Conservation (phyloP, 805 yeast species). For the Yarrowia yakushimensis region DNA sequence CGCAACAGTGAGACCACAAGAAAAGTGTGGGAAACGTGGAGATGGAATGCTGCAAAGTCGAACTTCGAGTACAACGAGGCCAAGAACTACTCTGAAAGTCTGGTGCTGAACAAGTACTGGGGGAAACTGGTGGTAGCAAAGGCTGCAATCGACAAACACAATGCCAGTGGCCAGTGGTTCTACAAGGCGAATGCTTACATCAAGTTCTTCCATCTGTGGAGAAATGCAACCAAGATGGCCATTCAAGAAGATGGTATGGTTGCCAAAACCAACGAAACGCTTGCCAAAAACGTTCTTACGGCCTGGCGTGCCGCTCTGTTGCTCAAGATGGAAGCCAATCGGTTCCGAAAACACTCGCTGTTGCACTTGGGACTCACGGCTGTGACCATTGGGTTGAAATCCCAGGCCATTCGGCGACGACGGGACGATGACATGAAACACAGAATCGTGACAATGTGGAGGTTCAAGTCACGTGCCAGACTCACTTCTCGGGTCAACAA, state of each 20-base stretch:
- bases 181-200: not conserved
- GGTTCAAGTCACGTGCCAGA: constrained; percentile 14
- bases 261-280: not conserved
- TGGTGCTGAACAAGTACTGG: not conserved
- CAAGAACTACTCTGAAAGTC: not conserved
- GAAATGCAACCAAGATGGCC: not conserved
- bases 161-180: not conserved
- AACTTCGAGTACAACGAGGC: not conserved
- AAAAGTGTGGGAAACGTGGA: not conserved
- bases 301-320: not conserved
- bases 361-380: not conserved
- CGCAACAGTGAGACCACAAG: not conserved
- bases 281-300: not conserved
- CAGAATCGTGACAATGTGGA: constrained; percentile 11
- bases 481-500: constrained; percentile 12
- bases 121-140: not conserved
- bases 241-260: not conserved
- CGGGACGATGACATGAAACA: not conserved
- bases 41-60: constrained; percentile 15
- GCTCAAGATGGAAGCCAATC: constrained; percentile 1
- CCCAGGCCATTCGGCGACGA: not conserved
- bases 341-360: constrained; percentile 7
- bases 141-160: not conserved
- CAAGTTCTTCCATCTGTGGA: not conserved
- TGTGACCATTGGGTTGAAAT: not conserved